These are phyloP conservation scores for Pittosporum tobira DNA, from an alignment of 129 eudicot species.

Conservation along the genomic window DNA sequence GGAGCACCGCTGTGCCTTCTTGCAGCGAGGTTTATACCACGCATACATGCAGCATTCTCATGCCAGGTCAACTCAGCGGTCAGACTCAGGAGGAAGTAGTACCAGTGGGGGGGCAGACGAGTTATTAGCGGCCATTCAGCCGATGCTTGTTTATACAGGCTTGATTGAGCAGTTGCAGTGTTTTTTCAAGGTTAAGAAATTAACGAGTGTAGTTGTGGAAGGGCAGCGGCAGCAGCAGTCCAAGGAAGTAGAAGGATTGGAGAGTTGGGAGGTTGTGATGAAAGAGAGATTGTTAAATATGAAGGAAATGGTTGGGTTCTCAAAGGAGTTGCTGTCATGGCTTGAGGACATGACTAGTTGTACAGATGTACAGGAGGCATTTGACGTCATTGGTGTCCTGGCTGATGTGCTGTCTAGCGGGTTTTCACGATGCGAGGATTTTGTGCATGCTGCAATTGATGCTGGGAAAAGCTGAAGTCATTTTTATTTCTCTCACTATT, in stretches of 20 bases:
- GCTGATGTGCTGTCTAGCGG: slow-evolving; percentile 63
- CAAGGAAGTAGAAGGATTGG: slow-evolving; percentile 33
- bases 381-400: slow-evolving; percentile 74
- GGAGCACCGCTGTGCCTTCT: slow-evolving; percentile 72
- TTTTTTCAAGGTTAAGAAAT: slow-evolving; percentile 59
- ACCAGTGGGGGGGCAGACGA: slow-evolving; percentile 33
- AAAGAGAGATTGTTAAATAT: slow-evolving; percentile 70
- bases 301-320: slow-evolving; percentile 76
- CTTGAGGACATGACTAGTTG: slow-evolving; percentile 69
- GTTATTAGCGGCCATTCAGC: slow-evolving; percentile 51
- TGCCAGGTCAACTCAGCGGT: slow-evolving; percentile 43
- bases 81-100: slow-evolving; percentile 19
- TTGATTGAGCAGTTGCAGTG: slow-evolving; percentile 89
- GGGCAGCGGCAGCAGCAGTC: slow-evolving; percentile 4
- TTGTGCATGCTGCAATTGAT: slow-evolving; percentile 74
- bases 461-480: slow-evolving; percentile 52
- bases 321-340: slow-evolving; percentile 81
- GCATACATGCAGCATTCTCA: slow-evolving; percentile 87
- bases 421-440: slow-evolving; percentile 63
- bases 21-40: slow-evolving; percentile 92
- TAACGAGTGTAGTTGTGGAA: slow-evolving; percentile 14
- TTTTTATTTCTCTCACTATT: not conserved
- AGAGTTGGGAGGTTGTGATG: slow-evolving; percentile 83
- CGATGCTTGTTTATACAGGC: slow-evolving; percentile 92
- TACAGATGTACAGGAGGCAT: slow-evolving; percentile 77